Conservation (phyloP, 2,329 filamentous ascomycete species). For the Pyrenophora graminea region DNA sequence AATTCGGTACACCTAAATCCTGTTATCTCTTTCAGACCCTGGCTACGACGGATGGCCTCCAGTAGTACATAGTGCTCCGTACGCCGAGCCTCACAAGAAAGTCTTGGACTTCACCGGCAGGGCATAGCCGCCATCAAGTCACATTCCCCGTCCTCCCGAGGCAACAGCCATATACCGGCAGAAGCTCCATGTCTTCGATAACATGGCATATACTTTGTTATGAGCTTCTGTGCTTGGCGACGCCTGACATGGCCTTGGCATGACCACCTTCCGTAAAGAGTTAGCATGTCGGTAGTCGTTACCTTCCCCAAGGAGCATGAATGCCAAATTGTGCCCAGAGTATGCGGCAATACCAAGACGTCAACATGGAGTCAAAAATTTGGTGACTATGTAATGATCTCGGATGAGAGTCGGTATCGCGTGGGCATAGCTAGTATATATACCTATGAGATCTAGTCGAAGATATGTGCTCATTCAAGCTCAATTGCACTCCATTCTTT, state of each 20-base stretch:
- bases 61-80: not conserved
- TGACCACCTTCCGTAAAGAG: conserved; percentile 11
- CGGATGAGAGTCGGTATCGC: not conserved
- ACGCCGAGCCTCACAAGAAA: conserved; percentile 1
- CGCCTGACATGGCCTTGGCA: not conserved
- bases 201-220: no score
- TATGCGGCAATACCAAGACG: conserved; percentile 14
- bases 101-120: conserved; percentile 3
- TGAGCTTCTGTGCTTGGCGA: conserved; percentile 1
- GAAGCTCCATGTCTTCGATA: not conserved
- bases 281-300: conserved; percentile 2
- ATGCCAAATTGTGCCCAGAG: conserved; percentile 17
- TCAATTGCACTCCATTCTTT: conserved; percentile 22
- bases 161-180: not conserved
- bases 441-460: conserved; percentile 8
- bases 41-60: not conserved
- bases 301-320: conserved; percentile 20
- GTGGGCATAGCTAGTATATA: conserved; percentile 18
- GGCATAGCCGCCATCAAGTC: not conserved
- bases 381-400: conserved; percentile 2
- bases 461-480: conserved; percentile 30
- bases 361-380: conserved; percentile 2
- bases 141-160: not conserved
- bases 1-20: not conserved
- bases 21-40: conserved; percentile 5